Evolutionary conservation across 1,284 basidiomycete species (phyloP).

Genomic region (Trametes polyzona): DNA sequence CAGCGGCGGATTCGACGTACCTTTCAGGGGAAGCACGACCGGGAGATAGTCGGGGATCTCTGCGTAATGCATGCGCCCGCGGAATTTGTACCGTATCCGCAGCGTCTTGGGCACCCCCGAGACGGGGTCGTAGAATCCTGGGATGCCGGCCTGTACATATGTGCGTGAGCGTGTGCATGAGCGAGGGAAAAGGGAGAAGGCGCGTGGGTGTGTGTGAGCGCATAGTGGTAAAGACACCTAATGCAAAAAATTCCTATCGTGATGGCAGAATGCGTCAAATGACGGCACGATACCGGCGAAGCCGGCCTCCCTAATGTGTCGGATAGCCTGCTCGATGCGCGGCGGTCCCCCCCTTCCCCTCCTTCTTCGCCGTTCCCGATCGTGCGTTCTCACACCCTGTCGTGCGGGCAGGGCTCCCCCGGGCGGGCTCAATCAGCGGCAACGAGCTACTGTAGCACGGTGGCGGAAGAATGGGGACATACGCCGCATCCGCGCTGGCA

Average conservation of each 20-base stretch:
- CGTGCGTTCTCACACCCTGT: constrained; percentile 3
- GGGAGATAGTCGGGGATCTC: constrained; percentile 73
- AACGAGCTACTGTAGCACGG: neutral
- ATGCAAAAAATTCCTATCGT: constrained; percentile 5
- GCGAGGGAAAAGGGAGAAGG: neutral
- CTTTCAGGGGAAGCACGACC: constrained; percentile 78
- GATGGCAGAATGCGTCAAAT: constrained; percentile 17
- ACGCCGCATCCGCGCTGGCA: constrained; percentile 5
- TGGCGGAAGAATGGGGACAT: neutral
- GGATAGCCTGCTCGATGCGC: neutral
- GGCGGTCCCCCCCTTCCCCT: too few relatives aligned
- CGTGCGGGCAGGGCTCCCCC: neutral
- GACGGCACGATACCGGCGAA: constrained; percentile 19
- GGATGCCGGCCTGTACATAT: constrained; percentile 56
- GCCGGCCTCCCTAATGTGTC: constrained; percentile 7
- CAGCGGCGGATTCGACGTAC: constrained; percentile 43
- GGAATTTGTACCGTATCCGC: constrained; percentile 79
- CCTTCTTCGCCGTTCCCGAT: neutral
- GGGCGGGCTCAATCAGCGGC: neutral
- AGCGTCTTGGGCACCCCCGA: constrained; percentile 69
- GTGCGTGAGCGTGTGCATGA: neutral
- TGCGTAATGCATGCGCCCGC: constrained; percentile 73
- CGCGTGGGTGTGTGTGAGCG: neutral
- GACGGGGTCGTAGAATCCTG: constrained; percentile 80
- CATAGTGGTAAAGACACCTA: neutral